Base-by-base conservation (phyloP, 2,329 filamentous ascomycete genomes). In the Dactylonectria macrodidyma region DNA sequence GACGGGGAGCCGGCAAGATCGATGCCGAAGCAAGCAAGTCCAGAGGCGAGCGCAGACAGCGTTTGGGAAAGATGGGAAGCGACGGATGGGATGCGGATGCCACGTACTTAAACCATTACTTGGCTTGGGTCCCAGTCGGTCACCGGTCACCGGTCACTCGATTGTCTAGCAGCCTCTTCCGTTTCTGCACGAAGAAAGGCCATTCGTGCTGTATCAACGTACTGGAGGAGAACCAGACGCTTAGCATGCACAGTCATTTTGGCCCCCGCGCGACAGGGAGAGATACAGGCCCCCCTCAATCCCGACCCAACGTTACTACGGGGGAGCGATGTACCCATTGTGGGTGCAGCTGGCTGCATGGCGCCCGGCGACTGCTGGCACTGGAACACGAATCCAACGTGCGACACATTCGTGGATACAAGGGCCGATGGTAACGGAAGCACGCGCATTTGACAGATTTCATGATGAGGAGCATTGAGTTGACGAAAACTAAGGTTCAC, bases 261-360 rank as follows among this genome's bases (percentile, higher is more conserved):
- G 54, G 64, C 64, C 59, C 62, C 59, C 64, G 52, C 30, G 47
- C 24, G 48, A 47, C 59, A 52, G 59, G 59, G 48, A 12, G n/a
- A 24, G 30, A 50, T 54, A 38, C 41, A 22, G 41, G 9, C 46
- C 46, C 36, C 36, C 41, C 8, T 46, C 56, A 46, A 24, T 51
- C 46, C 59, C 30, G 54, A 38, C 26, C 34, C 41, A 46, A 59
- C 54, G 26, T 66, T 59, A 38, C 47, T 46, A 48, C 41, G 34
- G 48, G 41, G 41, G 34, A 55, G 36, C 50, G 33, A 34, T 30
- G 14, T n/a, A 52, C 7, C 30, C 22, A 44, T 46, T 61, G 57
- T 55, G 44, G 52, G 19, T 60, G 63, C 58, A 60, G 47, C 8
- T 59, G 36, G 36, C 36, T 44, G 41, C 41, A 44, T 44, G 19